Evolutionary conservation across 306 rosid species (phyloP).

Genomic region (Medicago ruthenica): DNA sequence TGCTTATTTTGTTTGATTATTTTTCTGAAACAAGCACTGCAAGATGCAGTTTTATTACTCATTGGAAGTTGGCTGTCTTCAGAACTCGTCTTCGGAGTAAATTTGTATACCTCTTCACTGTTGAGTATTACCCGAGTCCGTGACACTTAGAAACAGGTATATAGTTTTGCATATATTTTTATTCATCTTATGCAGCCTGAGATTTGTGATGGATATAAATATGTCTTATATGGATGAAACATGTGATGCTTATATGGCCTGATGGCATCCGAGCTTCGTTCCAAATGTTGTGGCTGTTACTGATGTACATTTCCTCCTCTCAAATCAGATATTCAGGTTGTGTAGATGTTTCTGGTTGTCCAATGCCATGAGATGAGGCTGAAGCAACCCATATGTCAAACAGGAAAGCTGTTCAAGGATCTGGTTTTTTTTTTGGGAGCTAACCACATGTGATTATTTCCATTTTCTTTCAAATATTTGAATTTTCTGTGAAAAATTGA

Average conservation of each 20-base stretch:
- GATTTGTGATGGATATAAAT: slow-evolving; percentile 7
- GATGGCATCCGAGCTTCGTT: slow-evolving; percentile 21
- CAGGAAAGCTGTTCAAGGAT: slow-evolving; percentile 35
- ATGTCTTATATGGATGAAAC: slow-evolving; percentile 2
- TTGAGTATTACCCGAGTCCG: slow-evolving; percentile 22
- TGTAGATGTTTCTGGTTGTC: slow-evolving; percentile 24
- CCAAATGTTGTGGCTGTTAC: slow-evolving; percentile 5
- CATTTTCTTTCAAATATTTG: neutral
- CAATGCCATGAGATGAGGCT: slow-evolving; percentile 36
- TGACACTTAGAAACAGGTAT: slow-evolving; percentile 36
- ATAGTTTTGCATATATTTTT: slow-evolving; percentile 21
- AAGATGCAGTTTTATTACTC: slow-evolving; percentile 28
- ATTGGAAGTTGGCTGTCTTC: slow-evolving; percentile 34
- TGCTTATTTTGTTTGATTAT: slow-evolving; percentile 39
- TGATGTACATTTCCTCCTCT: neutral
- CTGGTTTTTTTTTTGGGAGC: slow-evolving; percentile 27
- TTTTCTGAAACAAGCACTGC: slow-evolving; percentile 35
- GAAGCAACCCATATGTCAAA: slow-evolving; percentile 32
- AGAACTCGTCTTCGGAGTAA: slow-evolving; percentile 25
- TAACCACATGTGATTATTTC: slow-evolving; percentile 16
- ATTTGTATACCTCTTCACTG: slow-evolving; percentile 9
- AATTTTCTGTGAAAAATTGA: neutral
- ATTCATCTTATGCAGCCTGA: slow-evolving; percentile 30
- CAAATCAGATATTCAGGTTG: slow-evolving; percentile 19
- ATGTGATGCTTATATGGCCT: slow-evolving; percentile 35